Evolutionary conservation across 2,329 filamentous ascomycete species (phyloP).

Genomic region (Laburnicola sp.): DNA sequence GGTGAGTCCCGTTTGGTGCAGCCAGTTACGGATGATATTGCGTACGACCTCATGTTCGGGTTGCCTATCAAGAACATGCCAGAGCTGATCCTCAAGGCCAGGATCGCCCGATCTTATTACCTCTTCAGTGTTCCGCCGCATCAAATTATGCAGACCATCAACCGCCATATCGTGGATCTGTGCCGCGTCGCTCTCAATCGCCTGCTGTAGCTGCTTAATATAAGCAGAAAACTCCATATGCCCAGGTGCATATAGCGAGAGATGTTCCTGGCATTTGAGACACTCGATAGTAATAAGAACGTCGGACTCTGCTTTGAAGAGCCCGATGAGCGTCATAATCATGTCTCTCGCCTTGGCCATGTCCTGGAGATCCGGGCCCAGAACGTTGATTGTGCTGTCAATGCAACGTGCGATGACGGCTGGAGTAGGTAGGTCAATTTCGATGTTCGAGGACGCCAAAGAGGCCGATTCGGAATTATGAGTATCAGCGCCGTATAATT

Average conservation of each 20-base stretch:
- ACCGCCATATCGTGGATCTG: constrained; percentile 79
- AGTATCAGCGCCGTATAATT: constrained; percentile 87
- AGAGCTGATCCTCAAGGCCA: constrained; percentile 86
- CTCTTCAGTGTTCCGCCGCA: constrained; percentile 86
- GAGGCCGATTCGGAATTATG: constrained; percentile 84
- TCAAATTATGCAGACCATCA: constrained; percentile 88
- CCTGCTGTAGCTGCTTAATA: constrained; percentile 77
- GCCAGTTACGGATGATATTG: constrained; percentile 89
- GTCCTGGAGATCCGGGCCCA: constrained; percentile 93
- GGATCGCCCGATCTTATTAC: constrained; percentile 75
- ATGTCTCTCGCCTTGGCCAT: constrained; percentile 88
- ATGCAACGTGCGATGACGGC: constrained; percentile 84
- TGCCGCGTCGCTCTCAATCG: constrained; percentile 69
- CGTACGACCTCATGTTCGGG: constrained; percentile 79
- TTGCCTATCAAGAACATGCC: constrained; percentile 80
- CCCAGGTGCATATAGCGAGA: constrained; percentile 87
- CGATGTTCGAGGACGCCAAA: constrained; percentile 83
- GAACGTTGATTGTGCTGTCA: constrained; percentile 93
- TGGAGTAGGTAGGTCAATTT: constrained; percentile 79
- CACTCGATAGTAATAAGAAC: constrained; percentile 73
- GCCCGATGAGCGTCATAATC: constrained; percentile 80
- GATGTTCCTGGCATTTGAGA: constrained; percentile 82
- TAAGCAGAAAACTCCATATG: constrained; percentile 84
- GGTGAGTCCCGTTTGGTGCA: constrained; percentile 81
- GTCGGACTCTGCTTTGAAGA: constrained; percentile 78